phyloP scores from a whole-genome alignment of 108 stramenopile genomes.

The Skeletonema costatum region DNA sequence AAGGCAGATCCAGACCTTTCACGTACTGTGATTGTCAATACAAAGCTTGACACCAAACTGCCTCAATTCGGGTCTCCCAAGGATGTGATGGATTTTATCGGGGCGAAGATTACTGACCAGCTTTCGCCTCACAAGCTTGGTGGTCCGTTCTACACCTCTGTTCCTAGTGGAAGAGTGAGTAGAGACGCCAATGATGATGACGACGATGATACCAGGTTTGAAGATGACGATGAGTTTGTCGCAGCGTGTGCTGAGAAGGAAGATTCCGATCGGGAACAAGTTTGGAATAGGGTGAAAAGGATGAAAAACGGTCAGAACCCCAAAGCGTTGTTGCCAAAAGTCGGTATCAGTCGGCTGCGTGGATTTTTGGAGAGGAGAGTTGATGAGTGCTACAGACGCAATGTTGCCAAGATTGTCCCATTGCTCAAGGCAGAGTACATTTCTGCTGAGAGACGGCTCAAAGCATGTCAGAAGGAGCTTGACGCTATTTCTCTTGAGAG shows the following conservation, averaged over 20 bases:
- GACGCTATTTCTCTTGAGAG: constrained; percentile 84
- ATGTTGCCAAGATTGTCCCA: constrained; percentile 92
- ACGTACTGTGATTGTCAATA: constrained; percentile 93
- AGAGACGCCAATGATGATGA: constrained; percentile 20
- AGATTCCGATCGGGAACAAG: constrained; percentile 53
- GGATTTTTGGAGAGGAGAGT: constrained; percentile 89
- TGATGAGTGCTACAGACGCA: constrained; percentile 89
- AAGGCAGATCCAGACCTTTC: constrained; percentile 90
- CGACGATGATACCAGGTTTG: constrained; percentile 61
- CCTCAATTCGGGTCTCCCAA: constrained; percentile 87
- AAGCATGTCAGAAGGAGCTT: constrained; percentile 76
- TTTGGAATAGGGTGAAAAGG: constrained; percentile 45
- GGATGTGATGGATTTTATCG: constrained; percentile 85
- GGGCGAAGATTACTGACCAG: constrained; percentile 69
- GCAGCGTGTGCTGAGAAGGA: constrained; percentile 66
- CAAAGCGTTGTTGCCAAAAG: constrained; percentile 52
- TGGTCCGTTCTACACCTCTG: constrained; percentile 92
- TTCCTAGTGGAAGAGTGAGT: constrained; percentile 90
- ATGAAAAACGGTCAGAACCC: constrained; percentile 33
- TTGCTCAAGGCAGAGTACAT: constrained; percentile 85
- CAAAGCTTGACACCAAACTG: constrained; percentile 93
- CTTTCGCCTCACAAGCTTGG: constrained; percentile 87
- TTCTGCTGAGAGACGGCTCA: constrained; percentile 64
- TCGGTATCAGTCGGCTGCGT: constrained; percentile 80
- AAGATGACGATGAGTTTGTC: constrained; percentile 83